Conservation (phyloP, 2,329 filamentous ascomycete genomes). For the Fusarium camptoceras region DNA sequence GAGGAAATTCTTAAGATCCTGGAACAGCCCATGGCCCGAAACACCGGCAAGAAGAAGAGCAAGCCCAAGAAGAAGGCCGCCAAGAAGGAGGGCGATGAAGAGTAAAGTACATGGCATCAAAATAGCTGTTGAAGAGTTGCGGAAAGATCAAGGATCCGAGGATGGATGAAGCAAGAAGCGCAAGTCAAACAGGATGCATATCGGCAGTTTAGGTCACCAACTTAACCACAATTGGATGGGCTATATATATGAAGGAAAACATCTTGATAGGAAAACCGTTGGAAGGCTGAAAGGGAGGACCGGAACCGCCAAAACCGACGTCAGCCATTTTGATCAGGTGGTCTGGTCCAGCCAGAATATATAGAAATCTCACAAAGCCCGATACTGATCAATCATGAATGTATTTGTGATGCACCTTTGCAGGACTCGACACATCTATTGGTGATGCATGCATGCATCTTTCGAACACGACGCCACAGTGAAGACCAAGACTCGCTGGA, state of each 20-base stretch:
- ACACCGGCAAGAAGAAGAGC: slow-evolving; percentile 93
- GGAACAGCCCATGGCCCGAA: slow-evolving; percentile 85
- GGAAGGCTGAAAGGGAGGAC: slow-evolving; percentile 33
- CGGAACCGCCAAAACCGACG: slow-evolving; percentile 32
- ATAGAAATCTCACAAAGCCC: slow-evolving; percentile 43
- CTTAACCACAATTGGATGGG: slow-evolving; percentile 31
- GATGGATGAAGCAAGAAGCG: slow-evolving; percentile 20
- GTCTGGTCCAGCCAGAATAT: slow-evolving; percentile 37
- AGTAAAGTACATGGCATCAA: slow-evolving; percentile 41
- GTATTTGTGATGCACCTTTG: slow-evolving; percentile 8
- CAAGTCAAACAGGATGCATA: slow-evolving; percentile 35
- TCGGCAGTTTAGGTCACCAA: slow-evolving; percentile 29
- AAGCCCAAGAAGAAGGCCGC: slow-evolving; percentile 80
- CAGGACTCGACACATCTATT: background rate
- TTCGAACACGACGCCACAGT: background rate
- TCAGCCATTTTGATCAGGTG: slow-evolving; percentile 34
- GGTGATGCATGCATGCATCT: background rate
- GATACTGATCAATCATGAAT: slow-evolving; percentile 40
- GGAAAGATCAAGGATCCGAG: slow-evolving; percentile 25
- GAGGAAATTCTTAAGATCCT: slow-evolving; percentile 96
- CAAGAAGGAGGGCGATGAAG: slow-evolving; percentile 58
- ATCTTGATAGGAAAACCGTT: slow-evolving; percentile 23
- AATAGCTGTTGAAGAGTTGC: slow-evolving; percentile 31
- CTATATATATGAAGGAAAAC: slow-evolving; percentile 17
- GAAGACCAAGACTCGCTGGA: slow-evolving; percentile 2